Evolutionary conservation across 2,329 filamentous ascomycete species (phyloP), one percentile per base, ranked within the genome.

Genomic region (Botrytis pseudocinerea): DNA sequence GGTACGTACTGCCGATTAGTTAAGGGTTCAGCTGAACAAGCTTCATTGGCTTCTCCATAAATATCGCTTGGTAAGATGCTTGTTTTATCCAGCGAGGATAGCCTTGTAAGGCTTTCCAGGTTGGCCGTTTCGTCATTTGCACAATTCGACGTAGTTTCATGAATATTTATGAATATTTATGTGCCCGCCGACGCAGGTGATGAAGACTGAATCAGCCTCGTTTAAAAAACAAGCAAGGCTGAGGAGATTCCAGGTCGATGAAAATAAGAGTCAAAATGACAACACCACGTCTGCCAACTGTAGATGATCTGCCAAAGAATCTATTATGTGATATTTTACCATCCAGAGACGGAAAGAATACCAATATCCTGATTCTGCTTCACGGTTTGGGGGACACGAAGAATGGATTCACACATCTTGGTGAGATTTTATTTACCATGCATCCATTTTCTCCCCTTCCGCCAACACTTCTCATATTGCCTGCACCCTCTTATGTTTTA

Each of bases 331-430:
- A 76, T 68, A 79, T 82, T 44, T 76, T 79, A 75, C 82, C 77
- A 69, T 80, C 78, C 63, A 78, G 75, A 73, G 79, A 73, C 70
- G 70, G 83, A 71, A 82, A 85, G 32, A 80, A 83, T 7, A 81
- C 87, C 35, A 92, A 92, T 80, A 82, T 92, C 75, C 86, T 93
- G 61, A 82, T 93, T 78, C 86, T 93, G 48, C 86, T 93, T 7
- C 91, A 93, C 79, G 90, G 91, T 74, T 85, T 93, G 28, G 91
- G 91, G 66, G 91, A 93, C 80, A 89, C 85, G 20, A 84, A 89
- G 68, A 77, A 81, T 32, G 83, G 88, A 48, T 92, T 92, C 81
- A 85, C 85, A 40, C 83, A 82, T 32, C 87, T 93, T 48, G 90
- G 66, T 74, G 63, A 54, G 70, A 40, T 12, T 4, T 40, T 18